Conservation (phyloP, 352 stramenopile species). For the Thalassiosira delicatula region DNA sequence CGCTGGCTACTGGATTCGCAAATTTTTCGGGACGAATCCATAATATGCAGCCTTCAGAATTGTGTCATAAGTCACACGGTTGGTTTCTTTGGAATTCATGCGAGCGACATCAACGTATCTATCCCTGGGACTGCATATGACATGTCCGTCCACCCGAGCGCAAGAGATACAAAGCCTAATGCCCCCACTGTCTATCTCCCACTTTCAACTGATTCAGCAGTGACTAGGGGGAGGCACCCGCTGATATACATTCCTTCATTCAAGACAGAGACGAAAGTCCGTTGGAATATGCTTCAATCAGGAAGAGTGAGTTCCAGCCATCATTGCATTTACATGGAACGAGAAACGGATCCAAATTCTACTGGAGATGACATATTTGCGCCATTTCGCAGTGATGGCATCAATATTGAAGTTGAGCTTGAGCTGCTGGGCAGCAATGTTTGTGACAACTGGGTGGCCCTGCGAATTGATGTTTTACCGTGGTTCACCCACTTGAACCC, state of each 20-base stretch:
- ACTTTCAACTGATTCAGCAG: slow-evolving; percentile 46
- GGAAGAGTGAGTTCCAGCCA: slow-evolving; percentile 37
- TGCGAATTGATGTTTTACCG: slow-evolving; percentile 68
- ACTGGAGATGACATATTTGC: slow-evolving; percentile 51
- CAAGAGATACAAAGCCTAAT: slow-evolving; percentile 23
- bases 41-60: slow-evolving; percentile 50
- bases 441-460: slow-evolving; percentile 59
- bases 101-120: slow-evolving; percentile 50
- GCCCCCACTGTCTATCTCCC: slow-evolving; percentile 40
- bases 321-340: slow-evolving; percentile 58
- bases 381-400: slow-evolving; percentile 60
- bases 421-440: slow-evolving; percentile 45
- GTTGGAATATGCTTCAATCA: slow-evolving; percentile 58
- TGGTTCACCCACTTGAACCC: slow-evolving; percentile 73
- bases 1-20: slow-evolving; percentile 69
- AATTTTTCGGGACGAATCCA: slow-evolving; percentile 49
- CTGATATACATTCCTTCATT: slow-evolving; percentile 62
- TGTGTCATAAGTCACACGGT: slow-evolving; percentile 43
- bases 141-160: slow-evolving; percentile 55
- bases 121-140: slow-evolving; percentile 62
- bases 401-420: slow-evolving; percentile 54
- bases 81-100: slow-evolving; percentile 52
- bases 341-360: not conserved
- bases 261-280: slow-evolving; percentile 47
- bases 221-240: slow-evolving; percentile 40